These are phyloP conservation scores for Cladorrhinum sp. DNA, from an alignment of 2,329 filamentous ascomycete species.

Conservation along the genomic window DNA sequence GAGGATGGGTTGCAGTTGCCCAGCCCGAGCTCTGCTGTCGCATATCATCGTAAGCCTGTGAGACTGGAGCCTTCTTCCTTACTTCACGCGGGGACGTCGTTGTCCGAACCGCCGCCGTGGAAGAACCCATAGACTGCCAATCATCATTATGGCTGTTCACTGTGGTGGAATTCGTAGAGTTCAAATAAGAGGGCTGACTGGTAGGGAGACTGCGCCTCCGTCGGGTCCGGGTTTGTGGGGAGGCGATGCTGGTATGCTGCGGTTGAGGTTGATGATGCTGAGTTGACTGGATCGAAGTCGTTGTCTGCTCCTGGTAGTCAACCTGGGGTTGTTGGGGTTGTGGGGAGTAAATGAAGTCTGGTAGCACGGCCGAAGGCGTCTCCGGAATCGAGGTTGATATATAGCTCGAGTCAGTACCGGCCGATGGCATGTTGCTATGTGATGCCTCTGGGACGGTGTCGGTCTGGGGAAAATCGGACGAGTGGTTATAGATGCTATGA, in stretches of 20 bases:
- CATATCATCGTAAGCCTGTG: constrained; percentile 21
- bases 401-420: constrained; percentile 16
- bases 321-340: constrained; percentile 4
- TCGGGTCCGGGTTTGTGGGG: not conserved
- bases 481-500: constrained; percentile 21
- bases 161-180: not conserved
- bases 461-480: constrained; percentile 19
- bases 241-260: not conserved
- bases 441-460: constrained; percentile 4
- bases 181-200: constrained; percentile 11
- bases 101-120: constrained; percentile 1
- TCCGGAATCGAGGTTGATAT: constrained; percentile 12
- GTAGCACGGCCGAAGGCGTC: constrained; percentile 9
- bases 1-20: constrained; percentile 26
- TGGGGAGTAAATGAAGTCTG: constrained; percentile 16
- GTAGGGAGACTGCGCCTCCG: constrained; percentile 20
- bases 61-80: constrained; percentile 9
- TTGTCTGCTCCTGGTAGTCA: constrained; percentile 17
- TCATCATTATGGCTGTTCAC: constrained; percentile 7
- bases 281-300: constrained; percentile 6
- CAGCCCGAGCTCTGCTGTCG: constrained; percentile 21
- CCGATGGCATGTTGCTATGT: constrained; percentile 10
- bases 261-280: constrained; percentile 1
- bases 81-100: constrained; percentile 20
- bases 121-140: constrained; percentile 19